These are phyloP conservation scores for Cyberlindnera maclurae DNA, from an alignment of 805 yeast genomes.

Conservation along the genomic window DNA sequence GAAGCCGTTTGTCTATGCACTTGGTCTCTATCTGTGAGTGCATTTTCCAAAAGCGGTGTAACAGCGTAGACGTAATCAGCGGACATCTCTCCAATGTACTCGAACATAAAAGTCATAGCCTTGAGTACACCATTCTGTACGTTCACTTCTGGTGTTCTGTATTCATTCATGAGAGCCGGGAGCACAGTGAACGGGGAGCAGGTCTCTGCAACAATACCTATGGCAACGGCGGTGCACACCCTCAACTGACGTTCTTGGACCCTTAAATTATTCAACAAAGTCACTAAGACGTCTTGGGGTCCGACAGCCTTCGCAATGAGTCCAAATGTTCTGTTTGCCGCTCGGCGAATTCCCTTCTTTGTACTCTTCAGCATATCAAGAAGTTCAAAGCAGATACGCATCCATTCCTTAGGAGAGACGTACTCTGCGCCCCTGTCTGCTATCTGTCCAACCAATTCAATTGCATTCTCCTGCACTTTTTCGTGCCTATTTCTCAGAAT, in stretches of 20 bases:
- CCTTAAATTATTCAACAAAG: conserved; percentile 73
- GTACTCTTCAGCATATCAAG: conserved; percentile 83
- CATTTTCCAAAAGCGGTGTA: conserved; percentile 78
- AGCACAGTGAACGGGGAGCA: conserved; percentile 90
- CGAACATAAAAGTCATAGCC: conserved; percentile 85
- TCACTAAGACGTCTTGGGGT: conserved; percentile 87
- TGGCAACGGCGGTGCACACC: conserved; percentile 96
- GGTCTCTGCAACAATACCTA: conserved; percentile 90
- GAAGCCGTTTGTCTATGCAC: conserved; percentile 97
- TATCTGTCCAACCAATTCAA: conserved; percentile 71
- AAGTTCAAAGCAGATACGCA: conserved; percentile 88
- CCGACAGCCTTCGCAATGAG: conserved; percentile 88
- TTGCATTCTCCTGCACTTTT: conserved; percentile 80
- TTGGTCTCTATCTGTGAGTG: conserved; percentile 80
- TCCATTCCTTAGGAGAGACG: conserved; percentile 93
- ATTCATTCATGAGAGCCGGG: conserved; percentile 95
- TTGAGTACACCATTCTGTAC: conserved; percentile 95
- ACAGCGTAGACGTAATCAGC: conserved; percentile 77
- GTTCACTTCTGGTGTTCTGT: conserved; percentile 82
- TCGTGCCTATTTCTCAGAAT: conserved; percentile 85
- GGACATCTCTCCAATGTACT: conserved; percentile 77
- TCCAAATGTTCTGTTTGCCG: conserved; percentile 90
- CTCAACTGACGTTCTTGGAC: conserved; percentile 95
- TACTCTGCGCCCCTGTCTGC: conserved; percentile 76
- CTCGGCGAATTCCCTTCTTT: conserved; percentile 65